Base-by-base conservation (phyloP, 495 filamentous ascomycete genomes). In the Aspergillus olivimuriae region DNA sequence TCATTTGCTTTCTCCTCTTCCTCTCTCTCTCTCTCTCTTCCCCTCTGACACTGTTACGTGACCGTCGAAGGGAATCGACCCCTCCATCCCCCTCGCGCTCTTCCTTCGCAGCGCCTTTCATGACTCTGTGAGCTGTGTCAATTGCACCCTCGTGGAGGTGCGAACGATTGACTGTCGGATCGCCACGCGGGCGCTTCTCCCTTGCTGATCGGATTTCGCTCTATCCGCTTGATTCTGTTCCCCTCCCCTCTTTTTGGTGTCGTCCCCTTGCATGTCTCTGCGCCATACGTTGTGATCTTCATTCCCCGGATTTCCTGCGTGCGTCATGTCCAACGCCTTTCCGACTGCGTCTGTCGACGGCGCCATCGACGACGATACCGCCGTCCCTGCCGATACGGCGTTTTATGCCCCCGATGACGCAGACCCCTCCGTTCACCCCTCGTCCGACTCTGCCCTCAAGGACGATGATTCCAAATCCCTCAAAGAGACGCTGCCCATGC, bases 401-500 rank as follows among this genome's bases (percentile, higher is more conserved):
- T 32, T 49, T 23, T 62, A 63, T 48, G 22, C 39, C 19, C 54
- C 58, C 26, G 63, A 63, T 32, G 68, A 62, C 21, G 22, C 34
- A 17, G 63, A 66, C 19, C 44, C 46, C 35, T 56, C 56, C 8
- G 51, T 52, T 24, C 41, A 60, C 21, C 24, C 49, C 39, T 47
- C 57, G 23, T 51, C 53, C 34, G 46, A 57, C 17, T 21, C 35
- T 14, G 19, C 37, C 14, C 14, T 36, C 6, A 47, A 42, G 15
- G 53, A 54, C 33, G 43, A 47, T 33, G 63, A 65, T 23, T 26
- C 50, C 23, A 64, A 63, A 41, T 55, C 54, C 11, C 51, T 48
- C 39, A 68, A 72, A 53, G 55, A 58, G 30, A 48, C 63, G 16
- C 55, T 71, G 42, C 87, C 84, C 26, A 66, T 90, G 49, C 90